A percentile compares a stretch with the other conserved stretches of the same genome.
phyloP scores from a whole-genome alignment of 2,329 filamentous ascomycete species.

The Thelonectria discophora region DNA sequence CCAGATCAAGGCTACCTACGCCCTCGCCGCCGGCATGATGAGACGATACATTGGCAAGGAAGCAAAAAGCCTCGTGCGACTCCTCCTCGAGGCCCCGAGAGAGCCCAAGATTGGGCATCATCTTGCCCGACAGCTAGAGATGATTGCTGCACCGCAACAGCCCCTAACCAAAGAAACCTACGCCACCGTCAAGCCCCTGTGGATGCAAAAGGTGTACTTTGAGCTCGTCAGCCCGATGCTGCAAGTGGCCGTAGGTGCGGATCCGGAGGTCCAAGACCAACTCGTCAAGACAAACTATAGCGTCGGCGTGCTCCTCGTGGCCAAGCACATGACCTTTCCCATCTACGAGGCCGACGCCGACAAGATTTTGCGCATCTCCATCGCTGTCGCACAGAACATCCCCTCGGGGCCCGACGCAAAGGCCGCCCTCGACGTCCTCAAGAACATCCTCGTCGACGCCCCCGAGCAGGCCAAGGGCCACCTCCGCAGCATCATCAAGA shows the following conservation, averaged over 20 bases:
- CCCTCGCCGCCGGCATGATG: constrained; percentile 50
- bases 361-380: constrained; percentile 58
- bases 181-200: constrained; percentile 55
- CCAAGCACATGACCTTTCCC: constrained; percentile 59
- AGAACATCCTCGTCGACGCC: constrained; percentile 57
- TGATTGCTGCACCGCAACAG: constrained; percentile 52
- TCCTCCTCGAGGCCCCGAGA: constrained; percentile 48
- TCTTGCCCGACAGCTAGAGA: constrained; percentile 54
- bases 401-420: constrained; percentile 55
- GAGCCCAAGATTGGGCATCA: constrained; percentile 48
- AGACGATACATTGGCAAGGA: constrained; percentile 50
- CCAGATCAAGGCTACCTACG: constrained; percentile 46
- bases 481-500: constrained; percentile 58
- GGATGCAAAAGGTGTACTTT: constrained; percentile 60
- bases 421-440: constrained; percentile 59
- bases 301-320: constrained; percentile 58
- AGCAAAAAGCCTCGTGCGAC: constrained; percentile 46
- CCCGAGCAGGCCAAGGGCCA: constrained; percentile 58
- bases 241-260: constrained; percentile 47
- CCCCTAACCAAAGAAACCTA: constrained; percentile 53
- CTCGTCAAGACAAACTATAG: constrained; percentile 52
- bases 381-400: constrained; percentile 56
- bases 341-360: constrained; percentile 63
- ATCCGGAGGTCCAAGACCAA: constrained; percentile 43
- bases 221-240: constrained; percentile 58